These are phyloP conservation scores for Diaporthe ampelina DNA, from an alignment of 2,329 filamentous ascomycete genomes.

Conservation along the genomic window DNA sequence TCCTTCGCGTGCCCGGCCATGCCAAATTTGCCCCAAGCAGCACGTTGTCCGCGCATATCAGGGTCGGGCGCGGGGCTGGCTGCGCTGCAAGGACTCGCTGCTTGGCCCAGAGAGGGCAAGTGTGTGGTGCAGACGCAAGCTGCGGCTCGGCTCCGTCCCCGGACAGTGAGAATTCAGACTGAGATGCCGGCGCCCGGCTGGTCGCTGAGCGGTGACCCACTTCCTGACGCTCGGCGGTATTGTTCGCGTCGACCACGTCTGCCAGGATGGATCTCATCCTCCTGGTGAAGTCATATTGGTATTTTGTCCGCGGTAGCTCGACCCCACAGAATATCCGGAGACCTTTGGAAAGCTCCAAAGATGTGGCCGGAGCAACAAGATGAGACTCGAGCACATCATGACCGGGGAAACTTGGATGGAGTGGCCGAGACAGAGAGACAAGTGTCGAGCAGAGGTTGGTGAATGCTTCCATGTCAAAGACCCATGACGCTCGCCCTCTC, in stretches of 20 bases:
- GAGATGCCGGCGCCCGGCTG: not conserved
- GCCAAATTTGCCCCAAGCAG: slow-evolving; percentile 5
- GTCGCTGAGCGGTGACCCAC: not conserved
- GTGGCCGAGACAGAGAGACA: not conserved
- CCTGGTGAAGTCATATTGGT: not conserved
- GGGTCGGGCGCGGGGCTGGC: not conserved
- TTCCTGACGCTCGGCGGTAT: not conserved
- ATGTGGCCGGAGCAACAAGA: not conserved
- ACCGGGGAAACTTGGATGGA: not conserved
- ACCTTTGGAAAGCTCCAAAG: not conserved
- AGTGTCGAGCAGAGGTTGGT: not conserved
- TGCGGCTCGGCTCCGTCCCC: slow-evolving; percentile 18
- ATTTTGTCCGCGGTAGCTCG: not conserved
- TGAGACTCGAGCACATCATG: not conserved
- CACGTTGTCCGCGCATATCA: not conserved
- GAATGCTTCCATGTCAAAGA: not conserved
- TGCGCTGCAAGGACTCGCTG: slow-evolving; percentile 7
- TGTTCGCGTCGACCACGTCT: not conserved
- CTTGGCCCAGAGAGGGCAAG: not conserved
- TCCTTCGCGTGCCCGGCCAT: slow-evolving; percentile 7
- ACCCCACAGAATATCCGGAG: not conserved
- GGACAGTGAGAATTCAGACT: not conserved
- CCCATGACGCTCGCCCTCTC: not conserved
- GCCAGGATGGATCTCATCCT: not conserved
- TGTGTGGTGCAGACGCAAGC: not conserved